Evolutionary conservation across 2,329 filamentous ascomycete species (phyloP), one percentile per base, ranked within the genome.

Genomic region (Hansfordia pulvinata): DNA sequence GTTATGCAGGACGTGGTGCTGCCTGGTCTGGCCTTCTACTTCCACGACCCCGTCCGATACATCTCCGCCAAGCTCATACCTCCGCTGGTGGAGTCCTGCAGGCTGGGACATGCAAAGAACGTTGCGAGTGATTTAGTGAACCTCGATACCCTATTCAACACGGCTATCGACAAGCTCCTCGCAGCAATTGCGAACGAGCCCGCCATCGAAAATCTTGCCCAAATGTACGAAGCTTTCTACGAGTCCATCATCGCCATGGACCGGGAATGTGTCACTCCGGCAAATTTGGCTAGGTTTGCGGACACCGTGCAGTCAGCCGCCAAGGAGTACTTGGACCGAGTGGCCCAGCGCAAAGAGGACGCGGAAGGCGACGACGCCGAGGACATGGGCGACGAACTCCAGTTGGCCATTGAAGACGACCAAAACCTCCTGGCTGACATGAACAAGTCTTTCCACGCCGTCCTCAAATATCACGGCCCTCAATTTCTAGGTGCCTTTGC

Each of bases 181-280:
- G 90, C 96, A 52, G 86, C 94, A 2, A 67, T 98, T 20, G 83
- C 78, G 34, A 86, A 86, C 1, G 90, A 98, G 57, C 88, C 90
- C 12, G 85, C 86, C 2, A 86, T 98, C 32, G 90, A 98, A 43
- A 93, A 90, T 0, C 68, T 98, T 24, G 88, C 90, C 2, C 90
- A 96, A 56, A 94, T 98, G 84, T 98, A 94, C 56, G 88, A 96
- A 54, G 98, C 90, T 61, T 98, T 98, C 62, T 98, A 98, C 52
- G 90, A 98, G 53, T 93, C 84, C 15, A 76, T 98, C 6, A 88
- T 96, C 56, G 86, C 94, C 13, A 86, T 98, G 79, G 62, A 66
- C 30, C 72, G 73, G 23, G n/a, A n/a, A n/a, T n/a, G n/a, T n/a
- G n/a, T n/a, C n/a, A n/a, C n/a, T n/a, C n/a, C n/a, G n/a, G n/a